A percentile compares a stretch with the other conserved stretches of the same genome.
Evolutionary conservation across 805 yeast species (phyloP).

Genomic region (Candida insectorum): DNA sequence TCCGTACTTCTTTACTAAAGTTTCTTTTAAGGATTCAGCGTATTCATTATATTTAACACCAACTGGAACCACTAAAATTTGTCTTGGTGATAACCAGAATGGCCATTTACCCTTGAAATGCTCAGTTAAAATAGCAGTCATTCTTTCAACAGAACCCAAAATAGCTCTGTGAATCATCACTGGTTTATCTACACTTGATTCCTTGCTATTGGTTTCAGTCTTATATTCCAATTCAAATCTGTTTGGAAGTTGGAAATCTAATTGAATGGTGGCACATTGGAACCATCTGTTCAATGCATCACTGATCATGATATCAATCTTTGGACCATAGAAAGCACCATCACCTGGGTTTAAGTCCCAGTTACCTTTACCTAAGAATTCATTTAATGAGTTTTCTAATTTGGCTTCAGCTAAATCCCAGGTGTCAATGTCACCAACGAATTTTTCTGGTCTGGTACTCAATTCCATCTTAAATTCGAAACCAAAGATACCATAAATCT

Average conservation of each 20-base stretch:
- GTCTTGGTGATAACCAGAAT: slow-evolving; percentile 99
- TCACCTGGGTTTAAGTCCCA: slow-evolving; percentile 98
- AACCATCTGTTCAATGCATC: slow-evolving; percentile 96
- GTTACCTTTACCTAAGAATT: slow-evolving; percentile 70
- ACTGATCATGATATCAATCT: slow-evolving; percentile 92
- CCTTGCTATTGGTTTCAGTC: slow-evolving; percentile 55
- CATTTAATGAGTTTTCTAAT: slow-evolving; percentile 76
- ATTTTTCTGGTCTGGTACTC: slow-evolving; percentile 96
- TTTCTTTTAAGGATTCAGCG: slow-evolving; percentile 76
- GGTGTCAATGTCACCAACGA: slow-evolving; percentile 88
- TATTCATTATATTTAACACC: slow-evolving; percentile 91
- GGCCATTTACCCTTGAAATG: slow-evolving; percentile 99
- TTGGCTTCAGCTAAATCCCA: slow-evolving; percentile 91
- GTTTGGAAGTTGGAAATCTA: slow-evolving; percentile 96
- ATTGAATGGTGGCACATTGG: slow-evolving; percentile 98
- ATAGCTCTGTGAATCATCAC: slow-evolving; percentile 99
- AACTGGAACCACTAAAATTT: slow-evolving; percentile 92
- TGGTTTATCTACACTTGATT: slow-evolving; percentile 69
- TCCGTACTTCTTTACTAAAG: slow-evolving; percentile 60
- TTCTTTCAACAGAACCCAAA: slow-evolving; percentile 96
- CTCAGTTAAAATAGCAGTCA: slow-evolving; percentile 97
- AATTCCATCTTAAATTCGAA: slow-evolving; percentile 95
- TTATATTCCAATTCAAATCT: slow-evolving; percentile 90
- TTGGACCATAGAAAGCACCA: slow-evolving; percentile 95
- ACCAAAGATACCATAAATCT: slow-evolving; percentile 87